Evolutionary conservation across 1,284 basidiomycete species (phyloP).

Genomic region (Ustilago nuda): DNA sequence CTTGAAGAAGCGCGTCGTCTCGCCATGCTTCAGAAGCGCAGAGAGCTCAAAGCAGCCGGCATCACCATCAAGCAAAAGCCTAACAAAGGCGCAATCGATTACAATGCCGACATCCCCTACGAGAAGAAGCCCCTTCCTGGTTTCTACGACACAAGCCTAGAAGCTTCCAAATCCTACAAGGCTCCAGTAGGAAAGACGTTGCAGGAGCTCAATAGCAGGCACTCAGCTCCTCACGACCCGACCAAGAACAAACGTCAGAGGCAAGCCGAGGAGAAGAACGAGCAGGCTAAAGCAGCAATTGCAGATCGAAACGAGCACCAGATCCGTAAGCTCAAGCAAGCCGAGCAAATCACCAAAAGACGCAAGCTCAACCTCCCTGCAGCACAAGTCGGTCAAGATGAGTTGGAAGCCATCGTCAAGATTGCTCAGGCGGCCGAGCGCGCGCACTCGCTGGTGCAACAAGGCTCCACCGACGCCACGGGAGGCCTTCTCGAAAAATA

Average conservation of each 20-base stretch:
- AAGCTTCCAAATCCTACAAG: constrained; percentile 85
- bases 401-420: constrained; percentile 98
- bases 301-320: constrained; percentile 81
- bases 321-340: constrained; percentile 95
- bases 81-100: constrained; percentile 99
- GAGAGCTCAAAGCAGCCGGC: constrained; percentile 96
- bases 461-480: constrained; percentile 79
- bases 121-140: constrained; percentile 95
- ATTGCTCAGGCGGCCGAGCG: constrained; percentile 92
- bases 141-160: constrained; percentile 96
- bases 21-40: constrained; percentile 96
- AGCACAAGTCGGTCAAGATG: constrained; percentile 94
- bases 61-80: constrained; percentile 80
- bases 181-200: constrained; percentile 93
- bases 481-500: constrained; percentile 90
- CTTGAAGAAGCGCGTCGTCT: constrained; percentile 93
- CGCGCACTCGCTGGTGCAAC: constrained; percentile 81
- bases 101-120: constrained; percentile 98
- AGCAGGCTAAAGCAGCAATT: constrained; percentile 75
- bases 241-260: constrained; percentile 70
- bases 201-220: constrained; percentile 74
- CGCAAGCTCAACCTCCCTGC: constrained; percentile 85
- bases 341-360: constrained; percentile 90
- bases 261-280: constrained; percentile 79
- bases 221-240: constrained; percentile 74